Evolutionary conservation across 2,329 filamentous ascomycete species (phyloP).

Genomic region (Thelonectria rubi): DNA sequence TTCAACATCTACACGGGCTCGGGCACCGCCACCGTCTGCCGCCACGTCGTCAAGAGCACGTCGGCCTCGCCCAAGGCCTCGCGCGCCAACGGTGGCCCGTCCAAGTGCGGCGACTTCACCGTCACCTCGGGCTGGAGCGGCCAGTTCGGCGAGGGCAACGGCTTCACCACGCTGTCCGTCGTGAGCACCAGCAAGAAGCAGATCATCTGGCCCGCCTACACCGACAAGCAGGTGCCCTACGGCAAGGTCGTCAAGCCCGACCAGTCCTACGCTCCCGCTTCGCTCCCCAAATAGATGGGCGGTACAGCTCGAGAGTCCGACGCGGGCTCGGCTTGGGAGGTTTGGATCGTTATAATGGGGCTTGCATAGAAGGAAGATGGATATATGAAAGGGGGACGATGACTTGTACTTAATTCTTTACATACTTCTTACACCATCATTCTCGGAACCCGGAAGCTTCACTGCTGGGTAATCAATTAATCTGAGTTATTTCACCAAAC

Average conservation of each 20-base stretch:
- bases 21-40: slow-evolving; percentile 46
- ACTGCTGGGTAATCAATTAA: slow-evolving; percentile 7
- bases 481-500: slow-evolving; percentile 5
- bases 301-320: background rate
- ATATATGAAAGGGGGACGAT: background rate
- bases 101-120: slow-evolving; percentile 59
- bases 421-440: background rate
- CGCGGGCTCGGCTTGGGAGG: background rate
- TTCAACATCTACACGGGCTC: slow-evolving; percentile 56
- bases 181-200: slow-evolving; percentile 53
- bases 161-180: slow-evolving; percentile 64
- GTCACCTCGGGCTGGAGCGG: slow-evolving; percentile 64
- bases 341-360: slow-evolving; percentile 1
- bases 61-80: slow-evolving; percentile 48
- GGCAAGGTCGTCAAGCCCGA: slow-evolving; percentile 59
- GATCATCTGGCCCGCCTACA: slow-evolving; percentile 64
- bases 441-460: background rate
- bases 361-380: background rate
- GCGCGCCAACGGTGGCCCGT: slow-evolving; percentile 49
- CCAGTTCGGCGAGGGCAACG: slow-evolving; percentile 61
- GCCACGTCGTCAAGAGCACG: slow-evolving; percentile 44
- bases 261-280: slow-evolving; percentile 54
- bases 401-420: slow-evolving; percentile 10
- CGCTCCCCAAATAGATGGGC: slow-evolving; percentile 32
- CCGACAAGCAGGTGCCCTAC: slow-evolving; percentile 57